Conservation (phyloP, 768 basidiomycete species). For the Podaxis pistillaris region DNA sequence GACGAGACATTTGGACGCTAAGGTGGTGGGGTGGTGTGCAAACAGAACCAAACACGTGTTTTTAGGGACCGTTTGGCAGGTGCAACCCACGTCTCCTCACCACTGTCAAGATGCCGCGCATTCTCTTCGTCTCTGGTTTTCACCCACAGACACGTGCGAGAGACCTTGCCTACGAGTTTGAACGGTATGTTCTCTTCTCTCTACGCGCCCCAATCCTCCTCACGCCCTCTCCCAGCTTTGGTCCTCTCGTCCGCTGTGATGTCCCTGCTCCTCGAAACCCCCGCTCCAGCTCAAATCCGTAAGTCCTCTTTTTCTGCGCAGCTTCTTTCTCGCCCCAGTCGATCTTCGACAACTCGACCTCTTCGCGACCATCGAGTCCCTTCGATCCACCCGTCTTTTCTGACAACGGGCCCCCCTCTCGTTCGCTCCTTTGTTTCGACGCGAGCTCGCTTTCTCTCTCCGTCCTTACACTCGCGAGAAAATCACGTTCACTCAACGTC, state of each 20-base stretch:
- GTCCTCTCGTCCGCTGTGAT: slow-evolving; percentile 84
- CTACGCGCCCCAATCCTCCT: not conserved
- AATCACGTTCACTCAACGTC: not conserved
- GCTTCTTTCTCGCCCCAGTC: slow-evolving; percentile 20
- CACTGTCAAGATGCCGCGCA: slow-evolving; percentile 61
- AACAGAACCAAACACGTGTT: slow-evolving; percentile 19
- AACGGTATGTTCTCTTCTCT: slow-evolving; percentile 52
- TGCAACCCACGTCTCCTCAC: not conserved
- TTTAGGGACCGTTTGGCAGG: slow-evolving; percentile 10
- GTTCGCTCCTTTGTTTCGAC: not conserved
- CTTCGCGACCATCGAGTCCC: slow-evolving; percentile 19
- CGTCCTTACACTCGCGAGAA: slow-evolving; percentile 10
- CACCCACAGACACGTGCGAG: slow-evolving; percentile 79
- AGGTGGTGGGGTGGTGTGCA: not conserved
- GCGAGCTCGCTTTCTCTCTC: slow-evolving; percentile 12
- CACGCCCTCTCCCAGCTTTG: slow-evolving; percentile 50
- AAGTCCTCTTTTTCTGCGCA: slow-evolving; percentile 43
- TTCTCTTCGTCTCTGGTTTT: slow-evolving; percentile 86
- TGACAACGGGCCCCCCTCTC: not conserved
- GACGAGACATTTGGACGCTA: slow-evolving; percentile 17
- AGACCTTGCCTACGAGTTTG: slow-evolving; percentile 85
- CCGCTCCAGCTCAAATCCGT: slow-evolving; percentile 75
- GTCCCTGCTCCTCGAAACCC: slow-evolving; percentile 85
- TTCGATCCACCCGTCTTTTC: slow-evolving; percentile 25
- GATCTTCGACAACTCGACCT: slow-evolving; percentile 11